phyloP scores from a whole-genome alignment of 2,329 filamentous ascomycete genomes.

The Sarocladium kiliense region DNA sequence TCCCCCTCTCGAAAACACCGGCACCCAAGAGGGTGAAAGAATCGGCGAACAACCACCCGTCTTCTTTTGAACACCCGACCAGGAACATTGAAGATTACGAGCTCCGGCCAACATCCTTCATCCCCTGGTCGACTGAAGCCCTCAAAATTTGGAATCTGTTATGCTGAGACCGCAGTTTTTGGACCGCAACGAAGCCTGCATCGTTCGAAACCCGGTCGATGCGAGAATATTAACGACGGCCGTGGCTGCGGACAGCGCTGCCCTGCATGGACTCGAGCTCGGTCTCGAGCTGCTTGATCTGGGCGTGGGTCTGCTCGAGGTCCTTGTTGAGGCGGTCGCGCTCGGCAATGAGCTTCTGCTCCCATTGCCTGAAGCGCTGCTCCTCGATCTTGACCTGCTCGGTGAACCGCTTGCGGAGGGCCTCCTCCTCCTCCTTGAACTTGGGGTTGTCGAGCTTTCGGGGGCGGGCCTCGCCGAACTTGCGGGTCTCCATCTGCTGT shows the following conservation, averaged over 20 bases:
- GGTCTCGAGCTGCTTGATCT: constrained; percentile 84
- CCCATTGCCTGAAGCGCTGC: constrained; percentile 98
- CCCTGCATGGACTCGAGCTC: constrained; percentile 95
- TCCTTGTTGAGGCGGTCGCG: constrained; percentile 99
- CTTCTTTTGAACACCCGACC: background rate
- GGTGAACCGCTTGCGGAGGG: constrained; percentile 96
- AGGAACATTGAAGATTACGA: constrained; percentile 11
- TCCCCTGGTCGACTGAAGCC: constrained; percentile 30
- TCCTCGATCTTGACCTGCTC: constrained; percentile 99
- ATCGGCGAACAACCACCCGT: background rate
- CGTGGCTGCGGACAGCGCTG: constrained; percentile 82
- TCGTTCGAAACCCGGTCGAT: background rate
- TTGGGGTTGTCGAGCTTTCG: constrained; percentile 99
- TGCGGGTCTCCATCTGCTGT: constrained; percentile 99
- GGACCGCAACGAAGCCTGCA: too few species aligned
- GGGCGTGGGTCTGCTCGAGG: constrained; percentile 93
- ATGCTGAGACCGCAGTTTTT: too few species aligned
- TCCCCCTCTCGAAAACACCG: constrained; percentile 5
- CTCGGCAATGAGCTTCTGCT: constrained; percentile 99
- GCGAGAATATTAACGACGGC: constrained; percentile 64
- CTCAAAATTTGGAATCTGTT: constrained; percentile 17
- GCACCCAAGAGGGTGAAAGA: background rate
- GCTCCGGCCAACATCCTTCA: constrained; percentile 24
- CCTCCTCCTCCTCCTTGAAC: constrained; percentile 99
- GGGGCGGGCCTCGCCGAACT: constrained; percentile 95